Percentiles rank a stretch among this genome's conserved stretches.
Evolutionary conservation across 257 asterid genomes (phyloP).

Genomic region (Phtheirospermum japonicum): DNA sequence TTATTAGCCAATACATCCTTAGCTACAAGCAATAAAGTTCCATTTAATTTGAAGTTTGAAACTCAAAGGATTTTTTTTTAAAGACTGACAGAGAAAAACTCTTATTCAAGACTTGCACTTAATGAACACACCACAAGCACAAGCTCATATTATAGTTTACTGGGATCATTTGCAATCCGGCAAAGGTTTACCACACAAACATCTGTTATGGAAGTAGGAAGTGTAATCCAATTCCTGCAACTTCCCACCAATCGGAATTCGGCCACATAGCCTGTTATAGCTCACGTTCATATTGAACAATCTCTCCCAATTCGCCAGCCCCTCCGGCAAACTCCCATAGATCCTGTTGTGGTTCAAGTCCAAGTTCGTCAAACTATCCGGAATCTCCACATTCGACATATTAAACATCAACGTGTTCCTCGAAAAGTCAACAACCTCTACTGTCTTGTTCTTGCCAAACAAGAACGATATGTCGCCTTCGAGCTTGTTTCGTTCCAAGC

Average conservation of each 20-base stretch:
- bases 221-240: conserved; percentile 35
- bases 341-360: conserved; percentile 63
- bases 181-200: conserved; percentile 45
- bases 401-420: conserved; percentile 59
- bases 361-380: conserved; percentile 32
- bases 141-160: no score
- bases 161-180: conserved; percentile 23
- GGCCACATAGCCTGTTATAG: conserved; percentile 47
- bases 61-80: no score
- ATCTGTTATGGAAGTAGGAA: conserved; percentile 39
- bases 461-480: conserved; percentile 52
- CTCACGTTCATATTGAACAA: conserved; percentile 45
- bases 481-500: conserved; percentile 50
- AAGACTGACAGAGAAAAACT: no score
- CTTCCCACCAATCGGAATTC: conserved; percentile 44
- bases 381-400: conserved; percentile 48
- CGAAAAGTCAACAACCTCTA: conserved; percentile 34
- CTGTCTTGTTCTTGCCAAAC: conserved; percentile 55
- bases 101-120: no score
- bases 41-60: no score
- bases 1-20: no score
- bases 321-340: conserved; percentile 45
- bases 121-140: no score
- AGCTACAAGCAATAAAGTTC: no score
- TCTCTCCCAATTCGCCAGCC: conserved; percentile 28